A percentile compares a stretch with the other conserved stretches of the same genome.
Conservation (phyloP, 2,329 filamentous ascomycete genomes). For the Graphilbum fragrans region DNA sequence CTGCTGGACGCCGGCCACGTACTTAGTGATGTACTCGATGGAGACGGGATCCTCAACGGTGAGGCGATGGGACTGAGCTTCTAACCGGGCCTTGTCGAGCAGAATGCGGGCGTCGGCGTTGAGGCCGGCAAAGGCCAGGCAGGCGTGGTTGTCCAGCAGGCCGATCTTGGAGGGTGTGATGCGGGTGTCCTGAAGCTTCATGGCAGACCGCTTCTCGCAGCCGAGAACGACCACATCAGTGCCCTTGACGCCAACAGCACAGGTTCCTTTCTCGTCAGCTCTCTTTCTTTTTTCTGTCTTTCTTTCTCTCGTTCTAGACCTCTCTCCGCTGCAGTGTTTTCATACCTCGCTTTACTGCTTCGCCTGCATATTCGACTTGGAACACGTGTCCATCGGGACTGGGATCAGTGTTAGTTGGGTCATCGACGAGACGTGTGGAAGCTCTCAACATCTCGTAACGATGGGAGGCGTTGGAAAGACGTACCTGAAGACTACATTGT, state of each 20-base stretch:
- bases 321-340: too few species aligned
- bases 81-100: constrained; percentile 93
- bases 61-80: constrained; percentile 92
- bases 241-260: constrained; percentile 95
- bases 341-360: constrained; percentile 93
- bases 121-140: constrained; percentile 90
- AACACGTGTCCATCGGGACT: constrained; percentile 99
- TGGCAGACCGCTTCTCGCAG: constrained; percentile 96
- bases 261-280: constrained; percentile 55
- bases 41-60: constrained; percentile 96
- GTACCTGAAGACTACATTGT: constrained; percentile 67
- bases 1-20: constrained; percentile 95
- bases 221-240: constrained; percentile 88
- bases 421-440: too few species aligned
- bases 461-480: constrained; percentile 12
- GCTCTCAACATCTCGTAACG: background rate
- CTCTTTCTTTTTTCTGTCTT: background rate
- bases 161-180: constrained; percentile 99
- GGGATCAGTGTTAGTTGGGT: constrained; percentile 7
- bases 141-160: constrained; percentile 82
- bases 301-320: background rate
- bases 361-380: constrained; percentile 98
- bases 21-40: constrained; percentile 99
- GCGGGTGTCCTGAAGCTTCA: constrained; percentile 98
- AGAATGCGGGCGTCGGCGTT: constrained; percentile 97